These are phyloP conservation scores for Nicotiana paniculata DNA, from an alignment of 257 asterid species.

Conservation along the genomic window DNA sequence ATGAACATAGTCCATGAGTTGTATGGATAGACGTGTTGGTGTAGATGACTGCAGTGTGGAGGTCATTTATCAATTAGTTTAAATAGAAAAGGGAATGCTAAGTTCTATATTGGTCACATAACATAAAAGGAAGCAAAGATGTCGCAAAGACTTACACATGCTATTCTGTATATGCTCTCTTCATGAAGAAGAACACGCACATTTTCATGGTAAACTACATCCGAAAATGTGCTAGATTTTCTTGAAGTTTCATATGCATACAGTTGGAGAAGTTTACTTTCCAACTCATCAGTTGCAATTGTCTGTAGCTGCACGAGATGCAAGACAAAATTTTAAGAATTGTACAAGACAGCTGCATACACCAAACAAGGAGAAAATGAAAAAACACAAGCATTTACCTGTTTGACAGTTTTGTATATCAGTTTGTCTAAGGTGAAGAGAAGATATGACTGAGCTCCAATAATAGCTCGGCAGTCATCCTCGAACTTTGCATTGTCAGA, in stretches of 20 bases:
- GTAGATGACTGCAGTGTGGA: conserved; percentile 44
- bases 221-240: conserved; percentile 42
- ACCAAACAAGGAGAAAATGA: background rate
- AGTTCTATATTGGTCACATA: background rate
- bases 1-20: conserved; percentile 66
- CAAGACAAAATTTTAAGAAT: background rate
- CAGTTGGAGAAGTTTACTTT: conserved; percentile 68
- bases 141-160: conserved; percentile 52
- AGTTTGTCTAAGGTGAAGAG: conserved; percentile 93
- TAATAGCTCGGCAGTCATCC: conserved; percentile 89
- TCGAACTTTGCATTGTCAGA: conserved; percentile 81
- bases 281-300: conserved; percentile 65
- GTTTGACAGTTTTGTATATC: conserved; percentile 81
- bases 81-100: background rate
- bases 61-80: background rate
- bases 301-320: conserved; percentile 16
- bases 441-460: conserved; percentile 83
- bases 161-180: conserved; percentile 72
- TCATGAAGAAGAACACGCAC: conserved; percentile 61
- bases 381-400: conserved; percentile 34
- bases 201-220: conserved; percentile 64
- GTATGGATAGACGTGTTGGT: conserved; percentile 55
- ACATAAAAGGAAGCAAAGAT: conserved; percentile 2
- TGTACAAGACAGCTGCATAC: conserved; percentile 3
- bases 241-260: conserved; percentile 75